Percentiles rank a stretch among this genome's conserved stretches.
These are phyloP conservation scores for Phytophthora macrochlamydospora DNA, from an alignment of 352 stramenopile species.

Conservation along the genomic window DNA sequence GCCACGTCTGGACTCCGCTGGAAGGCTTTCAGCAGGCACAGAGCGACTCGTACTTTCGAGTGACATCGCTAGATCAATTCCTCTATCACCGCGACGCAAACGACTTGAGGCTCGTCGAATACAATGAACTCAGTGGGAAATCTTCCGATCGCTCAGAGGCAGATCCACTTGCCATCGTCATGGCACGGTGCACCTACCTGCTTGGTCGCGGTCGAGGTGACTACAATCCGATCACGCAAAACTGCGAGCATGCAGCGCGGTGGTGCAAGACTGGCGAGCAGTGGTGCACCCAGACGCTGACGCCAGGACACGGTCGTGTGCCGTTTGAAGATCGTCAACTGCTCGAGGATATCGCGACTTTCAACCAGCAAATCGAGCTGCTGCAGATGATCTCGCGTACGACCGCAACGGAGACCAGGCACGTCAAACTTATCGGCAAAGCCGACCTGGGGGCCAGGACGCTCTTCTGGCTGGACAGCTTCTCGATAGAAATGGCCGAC, in stretches of 20 bases:
- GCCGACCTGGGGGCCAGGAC: constrained; percentile 34
- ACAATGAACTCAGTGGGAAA: constrained; percentile 53
- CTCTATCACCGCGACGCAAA: constrained; percentile 45
- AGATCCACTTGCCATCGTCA: constrained; percentile 54
- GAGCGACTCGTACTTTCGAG: constrained; percentile 57
- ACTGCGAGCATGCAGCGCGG: constrained; percentile 62
- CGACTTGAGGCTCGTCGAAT: constrained; percentile 55
- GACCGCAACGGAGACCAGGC: constrained; percentile 36
- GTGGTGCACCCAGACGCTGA: constrained; percentile 59
- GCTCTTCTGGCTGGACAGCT: constrained; percentile 49
- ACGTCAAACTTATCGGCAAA: constrained; percentile 21
- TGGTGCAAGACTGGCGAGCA: constrained; percentile 71
- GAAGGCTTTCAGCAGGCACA: constrained; percentile 49
- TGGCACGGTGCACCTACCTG: constrained; percentile 62
- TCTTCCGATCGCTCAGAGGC: constrained; percentile 41
- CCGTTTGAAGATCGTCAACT: constrained; percentile 54
- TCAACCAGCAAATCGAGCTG: constrained; percentile 48
- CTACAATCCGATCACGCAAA: constrained; percentile 70
- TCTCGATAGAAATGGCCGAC: constrained; percentile 61
- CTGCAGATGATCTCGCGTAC: constrained; percentile 45
- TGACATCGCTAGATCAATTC: constrained; percentile 64
- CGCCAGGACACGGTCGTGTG: constrained; percentile 37
- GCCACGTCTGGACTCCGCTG: constrained; percentile 62
- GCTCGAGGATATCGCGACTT: constrained; percentile 45
- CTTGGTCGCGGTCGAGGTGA: constrained; percentile 51